Evolutionary conservation across 2,329 filamentous ascomycete genomes (phyloP).

Genomic region (Claviceps pusilla): DNA sequence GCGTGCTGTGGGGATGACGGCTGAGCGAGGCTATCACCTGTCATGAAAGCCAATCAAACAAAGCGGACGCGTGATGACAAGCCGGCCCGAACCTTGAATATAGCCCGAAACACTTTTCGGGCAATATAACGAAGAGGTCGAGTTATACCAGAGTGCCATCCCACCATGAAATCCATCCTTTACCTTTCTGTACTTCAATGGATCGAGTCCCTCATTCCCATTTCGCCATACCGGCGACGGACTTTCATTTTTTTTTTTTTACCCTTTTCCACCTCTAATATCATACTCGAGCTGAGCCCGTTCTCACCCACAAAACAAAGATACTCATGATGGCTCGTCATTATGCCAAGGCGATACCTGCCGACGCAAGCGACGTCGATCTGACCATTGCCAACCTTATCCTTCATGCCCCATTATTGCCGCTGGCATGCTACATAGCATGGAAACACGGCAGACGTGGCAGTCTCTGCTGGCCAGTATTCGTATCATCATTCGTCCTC

Average conservation of each 20-base stretch:
- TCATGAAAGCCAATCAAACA: too few relatives aligned
- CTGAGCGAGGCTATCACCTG: too few relatives aligned
- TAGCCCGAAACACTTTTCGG: too few relatives aligned
- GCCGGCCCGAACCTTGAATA: too few relatives aligned
- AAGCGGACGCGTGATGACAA: too few relatives aligned
- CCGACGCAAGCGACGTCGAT: background rate
- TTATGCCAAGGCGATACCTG: too few relatives aligned
- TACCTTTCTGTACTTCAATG: background rate
- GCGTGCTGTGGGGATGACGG: too few relatives aligned
- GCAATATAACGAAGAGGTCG: too few relatives aligned
- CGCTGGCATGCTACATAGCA: background rate
- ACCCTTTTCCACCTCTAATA: background rate
- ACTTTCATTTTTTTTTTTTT: background rate
- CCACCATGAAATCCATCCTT: background rate
- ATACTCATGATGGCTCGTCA: background rate
- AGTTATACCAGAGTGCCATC: background rate
- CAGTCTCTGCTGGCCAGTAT: background rate
- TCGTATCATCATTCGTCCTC: background rate
- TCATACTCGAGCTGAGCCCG: background rate
- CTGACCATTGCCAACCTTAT: background rate
- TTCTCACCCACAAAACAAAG: background rate
- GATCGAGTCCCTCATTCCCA: background rate
- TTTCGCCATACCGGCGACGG: background rate
- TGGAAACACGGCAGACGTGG: constrained; percentile 1
- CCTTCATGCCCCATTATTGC: background rate